Evolutionary conservation across 352 stramenopile species (phyloP).

Genomic region (Aphanomyces euteiches): DNA sequence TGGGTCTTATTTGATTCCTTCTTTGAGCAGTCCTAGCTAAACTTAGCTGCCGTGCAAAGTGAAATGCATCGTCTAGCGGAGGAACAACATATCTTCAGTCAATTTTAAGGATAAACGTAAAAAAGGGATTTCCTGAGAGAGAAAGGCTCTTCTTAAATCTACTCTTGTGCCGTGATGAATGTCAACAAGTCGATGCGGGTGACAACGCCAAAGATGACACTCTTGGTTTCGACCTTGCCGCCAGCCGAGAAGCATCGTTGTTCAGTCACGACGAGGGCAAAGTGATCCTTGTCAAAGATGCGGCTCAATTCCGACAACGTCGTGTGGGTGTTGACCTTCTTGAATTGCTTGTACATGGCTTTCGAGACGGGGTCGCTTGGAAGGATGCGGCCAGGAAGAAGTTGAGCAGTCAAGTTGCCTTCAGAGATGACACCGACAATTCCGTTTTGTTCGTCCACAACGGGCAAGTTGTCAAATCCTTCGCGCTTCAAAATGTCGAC

Average conservation of each 20-base stretch:
- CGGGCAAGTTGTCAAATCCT: constrained; percentile 78
- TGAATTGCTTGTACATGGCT: constrained; percentile 96
- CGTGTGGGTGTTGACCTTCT: constrained; percentile 88
- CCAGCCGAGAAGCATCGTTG: constrained; percentile 88
- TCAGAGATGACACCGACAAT: constrained; percentile 95
- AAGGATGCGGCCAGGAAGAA: constrained; percentile 86
- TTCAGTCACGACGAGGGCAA: constrained; percentile 91
- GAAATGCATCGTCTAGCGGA: too few relatives aligned
- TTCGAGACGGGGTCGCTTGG: constrained; percentile 84
- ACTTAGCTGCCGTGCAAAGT: too few relatives aligned
- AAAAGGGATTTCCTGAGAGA: too few relatives aligned
- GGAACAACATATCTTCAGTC: too few relatives aligned
- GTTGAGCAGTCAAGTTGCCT: constrained; percentile 91
- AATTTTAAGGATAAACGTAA: too few relatives aligned
- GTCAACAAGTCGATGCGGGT: constrained; percentile 95
- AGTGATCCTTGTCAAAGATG: constrained; percentile 96
- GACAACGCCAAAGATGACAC: constrained; percentile 93
- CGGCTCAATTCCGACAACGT: constrained; percentile 88
- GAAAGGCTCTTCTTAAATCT: neutral
- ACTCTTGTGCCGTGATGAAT: constrained; percentile 81
- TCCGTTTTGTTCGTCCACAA: constrained; percentile 77
- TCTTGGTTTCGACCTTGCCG: constrained; percentile 66
- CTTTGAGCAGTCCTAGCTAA: too few relatives aligned
- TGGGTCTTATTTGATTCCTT: too few relatives aligned
- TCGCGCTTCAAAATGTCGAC: constrained; percentile 93